phyloP scores from a whole-genome alignment of 2,329 filamentous ascomycete genomes.

The Ophidiomyces ophidiicola region DNA sequence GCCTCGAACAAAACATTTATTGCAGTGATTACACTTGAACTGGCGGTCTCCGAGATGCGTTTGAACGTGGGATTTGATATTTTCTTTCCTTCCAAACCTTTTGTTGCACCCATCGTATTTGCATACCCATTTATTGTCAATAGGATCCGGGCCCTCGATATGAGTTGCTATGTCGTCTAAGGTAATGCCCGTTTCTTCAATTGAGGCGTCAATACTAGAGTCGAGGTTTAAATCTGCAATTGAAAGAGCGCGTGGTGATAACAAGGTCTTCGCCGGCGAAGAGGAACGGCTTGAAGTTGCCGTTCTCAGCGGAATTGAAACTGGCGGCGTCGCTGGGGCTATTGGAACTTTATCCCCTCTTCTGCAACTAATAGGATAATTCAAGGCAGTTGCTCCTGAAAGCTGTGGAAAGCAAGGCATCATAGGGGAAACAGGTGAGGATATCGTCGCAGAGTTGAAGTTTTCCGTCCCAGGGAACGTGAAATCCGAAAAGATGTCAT shows the following conservation, averaged over 20 bases:
- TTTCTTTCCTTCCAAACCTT: conserved; percentile 91
- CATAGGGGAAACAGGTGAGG: conserved; percentile 30
- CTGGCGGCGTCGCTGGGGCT: conserved; percentile 20
- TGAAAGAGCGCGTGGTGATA: conserved; percentile 34
- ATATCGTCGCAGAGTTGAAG: conserved; percentile 20
- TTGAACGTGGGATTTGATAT: conserved; percentile 96
- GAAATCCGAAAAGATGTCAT: conserved; percentile 15
- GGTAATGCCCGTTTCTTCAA: conserved; percentile 71
- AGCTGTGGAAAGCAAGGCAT: conserved; percentile 43
- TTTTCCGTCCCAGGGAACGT: conserved; percentile 12
- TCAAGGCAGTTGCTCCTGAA: conserved; percentile 40
- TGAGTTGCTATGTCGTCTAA: conserved; percentile 68
- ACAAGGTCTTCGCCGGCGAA: conserved; percentile 26
- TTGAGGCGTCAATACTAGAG: conserved; percentile 47
- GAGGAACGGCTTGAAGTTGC: conserved; percentile 12
- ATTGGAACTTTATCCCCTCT: conserved; percentile 23
- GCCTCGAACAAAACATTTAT: conserved; percentile 91
- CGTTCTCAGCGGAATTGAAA: conserved; percentile 16
- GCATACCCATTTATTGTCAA: conserved; percentile 70
- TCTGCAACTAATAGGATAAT: conserved; percentile 19
- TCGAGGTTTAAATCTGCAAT: conserved; percentile 41
- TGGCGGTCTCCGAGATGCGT: conserved; percentile 94
- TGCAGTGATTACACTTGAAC: conserved; percentile 83
- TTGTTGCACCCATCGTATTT: conserved; percentile 70
- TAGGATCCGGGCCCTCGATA: conserved; percentile 58